These are phyloP conservation scores for Quercus dentata DNA, from an alignment of 306 rosid species.

Conservation along the genomic window DNA sequence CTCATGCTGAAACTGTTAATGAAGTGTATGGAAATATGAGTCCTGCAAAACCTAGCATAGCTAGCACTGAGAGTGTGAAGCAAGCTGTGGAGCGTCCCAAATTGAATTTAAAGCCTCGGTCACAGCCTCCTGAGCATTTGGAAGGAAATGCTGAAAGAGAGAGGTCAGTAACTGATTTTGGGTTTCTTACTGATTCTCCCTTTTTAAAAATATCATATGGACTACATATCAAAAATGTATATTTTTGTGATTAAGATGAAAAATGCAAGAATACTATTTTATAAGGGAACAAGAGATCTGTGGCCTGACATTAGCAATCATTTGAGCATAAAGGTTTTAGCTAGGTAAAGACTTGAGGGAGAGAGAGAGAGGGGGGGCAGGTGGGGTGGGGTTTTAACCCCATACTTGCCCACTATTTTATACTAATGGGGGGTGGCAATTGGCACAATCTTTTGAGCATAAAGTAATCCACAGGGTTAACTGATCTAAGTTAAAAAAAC, in stretches of 20 bases:
- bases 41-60: constrained; percentile 48
- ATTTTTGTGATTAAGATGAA: not conserved
- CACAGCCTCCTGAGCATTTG: constrained; percentile 54
- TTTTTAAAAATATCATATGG: not conserved
- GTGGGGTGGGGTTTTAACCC: no score
- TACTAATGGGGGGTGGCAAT: no score
- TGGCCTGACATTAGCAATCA: not conserved
- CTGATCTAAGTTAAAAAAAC: not conserved
- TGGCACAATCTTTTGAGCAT: not conserved
- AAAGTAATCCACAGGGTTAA: not conserved
- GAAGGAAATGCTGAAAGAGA: constrained; percentile 62
- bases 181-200: constrained; percentile 12
- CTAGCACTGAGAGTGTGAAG: constrained; percentile 57
- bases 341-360: no score
- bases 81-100: constrained; percentile 72
- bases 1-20: constrained; percentile 42
- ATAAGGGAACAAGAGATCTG: not conserved
- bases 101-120: constrained; percentile 85
- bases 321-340: no score
- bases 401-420: no score
- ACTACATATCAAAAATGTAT: no score
- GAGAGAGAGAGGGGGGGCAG: no score
- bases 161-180: constrained; percentile 49
- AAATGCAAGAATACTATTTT: not conserved
- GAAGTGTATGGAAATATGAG: constrained; percentile 47